These are phyloP conservation scores for Aquilaria malaccensis DNA, from an alignment of 345 rosid species.

Conservation along the genomic window DNA sequence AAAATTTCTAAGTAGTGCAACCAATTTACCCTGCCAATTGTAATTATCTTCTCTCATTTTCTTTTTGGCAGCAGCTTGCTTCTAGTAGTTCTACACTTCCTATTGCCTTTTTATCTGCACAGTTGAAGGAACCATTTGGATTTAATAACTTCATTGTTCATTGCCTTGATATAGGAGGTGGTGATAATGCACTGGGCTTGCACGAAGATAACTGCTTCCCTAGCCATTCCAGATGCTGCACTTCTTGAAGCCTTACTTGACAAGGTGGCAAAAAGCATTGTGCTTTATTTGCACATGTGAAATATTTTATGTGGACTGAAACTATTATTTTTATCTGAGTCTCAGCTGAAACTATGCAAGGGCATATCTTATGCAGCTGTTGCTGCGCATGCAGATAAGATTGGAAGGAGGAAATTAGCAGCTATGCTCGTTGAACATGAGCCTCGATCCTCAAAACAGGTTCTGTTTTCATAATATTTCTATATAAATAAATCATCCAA, in stretches of 20 bases:
- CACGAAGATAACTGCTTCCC: constrained; percentile 84
- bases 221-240: constrained; percentile 72
- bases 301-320: constrained; percentile 15
- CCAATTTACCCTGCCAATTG: no score
- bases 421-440: constrained; percentile 97
- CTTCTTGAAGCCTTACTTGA: constrained; percentile 91
- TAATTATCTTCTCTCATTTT: no score
- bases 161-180: constrained; percentile 54
- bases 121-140: no score
- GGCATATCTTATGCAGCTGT: constrained; percentile 98
- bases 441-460: constrained; percentile 96
- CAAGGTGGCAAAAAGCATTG: constrained; percentile 45
- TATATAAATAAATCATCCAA: neutral
- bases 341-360: constrained; percentile 82
- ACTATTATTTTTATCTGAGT: constrained; percentile 15
- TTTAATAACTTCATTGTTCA: neutral
- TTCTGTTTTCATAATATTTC: constrained; percentile 3
- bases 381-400: constrained; percentile 98
- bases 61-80: no score
- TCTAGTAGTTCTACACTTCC: no score
- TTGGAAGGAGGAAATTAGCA: constrained; percentile 84
- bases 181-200: constrained; percentile 99
- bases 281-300: constrained; percentile 10
- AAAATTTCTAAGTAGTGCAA: no score
- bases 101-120: no score